A percentile compares a stretch with the other conserved stretches of the same genome.
Conservation (phyloP, 257 asterid genomes). For the Apocynum venetum region DNA sequence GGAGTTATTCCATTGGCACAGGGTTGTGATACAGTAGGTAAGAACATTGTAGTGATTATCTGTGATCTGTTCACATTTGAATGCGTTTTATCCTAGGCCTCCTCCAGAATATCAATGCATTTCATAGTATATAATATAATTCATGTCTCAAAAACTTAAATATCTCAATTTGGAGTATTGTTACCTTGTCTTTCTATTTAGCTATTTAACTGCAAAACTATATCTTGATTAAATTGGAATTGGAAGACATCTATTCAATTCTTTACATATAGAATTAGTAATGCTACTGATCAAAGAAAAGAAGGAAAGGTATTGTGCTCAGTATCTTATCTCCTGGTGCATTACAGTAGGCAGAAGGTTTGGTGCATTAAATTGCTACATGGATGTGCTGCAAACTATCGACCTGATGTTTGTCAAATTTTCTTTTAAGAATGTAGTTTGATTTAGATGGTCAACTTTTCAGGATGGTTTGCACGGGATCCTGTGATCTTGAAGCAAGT, state of each 20-base stretch:
- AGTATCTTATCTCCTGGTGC: no score
- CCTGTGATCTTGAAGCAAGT: constrained; percentile 61
- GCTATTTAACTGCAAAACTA: neutral
- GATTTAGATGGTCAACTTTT: neutral
- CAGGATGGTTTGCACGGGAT: constrained; percentile 95
- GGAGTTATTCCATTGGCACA: constrained; percentile 89
- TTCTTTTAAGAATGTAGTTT: neutral
- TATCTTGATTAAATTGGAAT: neutral
- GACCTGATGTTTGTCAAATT: neutral
- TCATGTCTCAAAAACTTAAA: neutral
- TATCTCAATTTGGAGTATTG: neutral
- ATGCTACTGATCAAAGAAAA: neutral
- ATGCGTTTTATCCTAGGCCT: neutral
- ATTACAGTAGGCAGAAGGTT: neutral
- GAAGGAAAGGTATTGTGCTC: neutral
- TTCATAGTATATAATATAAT: no score
- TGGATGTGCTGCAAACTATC: neutral
- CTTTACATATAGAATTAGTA: neutral
- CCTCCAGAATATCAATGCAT: neutral
- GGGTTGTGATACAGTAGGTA: constrained; percentile 87
- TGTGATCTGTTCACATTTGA: neutral
- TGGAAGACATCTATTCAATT: neutral
- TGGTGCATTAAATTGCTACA: no score
- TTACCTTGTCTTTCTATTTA: neutral
- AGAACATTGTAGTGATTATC: neutral